Evolutionary conservation across 2,329 filamentous ascomycete genomes (phyloP).

Genomic region (Exophiala lecanii-corni): DNA sequence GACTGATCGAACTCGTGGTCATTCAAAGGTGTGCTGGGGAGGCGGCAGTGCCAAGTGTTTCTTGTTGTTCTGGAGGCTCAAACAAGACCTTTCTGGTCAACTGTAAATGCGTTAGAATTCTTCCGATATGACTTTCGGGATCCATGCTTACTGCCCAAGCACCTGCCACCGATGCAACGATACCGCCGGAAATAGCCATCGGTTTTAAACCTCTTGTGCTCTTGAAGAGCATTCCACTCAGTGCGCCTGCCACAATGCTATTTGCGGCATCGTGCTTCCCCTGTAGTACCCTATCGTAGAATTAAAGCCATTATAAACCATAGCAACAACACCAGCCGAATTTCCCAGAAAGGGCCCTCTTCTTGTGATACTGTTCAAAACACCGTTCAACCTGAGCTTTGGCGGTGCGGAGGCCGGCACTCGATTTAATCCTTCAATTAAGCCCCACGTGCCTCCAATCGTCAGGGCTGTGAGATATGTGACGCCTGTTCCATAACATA

Average conservation of each 20-base stretch:
- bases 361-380: conserved; percentile 89
- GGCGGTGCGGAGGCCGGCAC: conserved; percentile 68
- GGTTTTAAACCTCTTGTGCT: conserved; percentile 84
- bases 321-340: conserved; percentile 89
- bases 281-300: conserved; percentile 73
- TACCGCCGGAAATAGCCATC: conserved; percentile 89
- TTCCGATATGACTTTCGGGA: conserved; percentile 6
- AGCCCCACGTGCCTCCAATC: conserved; percentile 83
- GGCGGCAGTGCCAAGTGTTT: conserved; percentile 5
- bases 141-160: conserved; percentile 77
- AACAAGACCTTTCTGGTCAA: conserved; percentile 50
- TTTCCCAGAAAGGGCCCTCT: conserved; percentile 94
- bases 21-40: conserved; percentile 8
- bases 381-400: conserved; percentile 87
- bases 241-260: conserved; percentile 74
- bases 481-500: conserved; percentile 94
- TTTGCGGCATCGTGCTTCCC: conserved; percentile 89
- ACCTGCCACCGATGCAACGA: conserved; percentile 81
- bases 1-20: not conserved
- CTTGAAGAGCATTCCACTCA: conserved; percentile 95
- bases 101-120: conserved; percentile 32
- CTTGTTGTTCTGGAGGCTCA: conserved; percentile 30
- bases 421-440: conserved; percentile 81
- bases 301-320: conserved; percentile 93
- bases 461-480: conserved; percentile 87